phyloP scores from a whole-genome alignment of 345 rosid genomes.

The Citrus australasica region DNA sequence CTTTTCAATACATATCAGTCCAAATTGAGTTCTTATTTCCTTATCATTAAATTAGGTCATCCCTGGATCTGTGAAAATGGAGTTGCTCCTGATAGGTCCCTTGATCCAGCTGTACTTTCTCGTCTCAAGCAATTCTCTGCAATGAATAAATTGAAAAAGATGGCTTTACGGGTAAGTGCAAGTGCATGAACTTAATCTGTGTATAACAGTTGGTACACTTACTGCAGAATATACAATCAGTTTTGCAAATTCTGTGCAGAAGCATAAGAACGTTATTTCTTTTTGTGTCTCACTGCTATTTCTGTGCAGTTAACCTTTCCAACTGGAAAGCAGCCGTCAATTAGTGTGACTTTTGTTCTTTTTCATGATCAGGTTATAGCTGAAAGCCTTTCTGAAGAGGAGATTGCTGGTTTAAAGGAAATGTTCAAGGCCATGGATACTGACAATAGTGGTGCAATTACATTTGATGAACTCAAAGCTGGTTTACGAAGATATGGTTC shows the following conservation, averaged over 20 bases:
- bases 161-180: conserved; percentile 86
- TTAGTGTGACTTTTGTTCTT: conserved; percentile 7
- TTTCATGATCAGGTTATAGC: conserved; percentile 77
- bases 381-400: conserved; percentile 97
- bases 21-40: conserved; percentile 3
- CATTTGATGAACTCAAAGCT: conserved; percentile 96
- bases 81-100: conserved; percentile 93
- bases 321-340: not conserved
- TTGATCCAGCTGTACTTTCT: conserved; percentile 95
- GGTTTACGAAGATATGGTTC: conserved; percentile 96
- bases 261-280: not conserved
- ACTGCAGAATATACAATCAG: not conserved
- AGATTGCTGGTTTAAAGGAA: conserved; percentile 93
- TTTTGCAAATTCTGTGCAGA: not conserved
- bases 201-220: not conserved
- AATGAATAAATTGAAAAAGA: conserved; percentile 96
- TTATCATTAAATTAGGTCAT: conserved; percentile 54
- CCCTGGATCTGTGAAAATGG: conserved; percentile 99
- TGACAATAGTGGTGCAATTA: conserved; percentile 93
- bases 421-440: conserved; percentile 96
- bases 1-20: not conserved
- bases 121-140: conserved; percentile 97
- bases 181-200: conserved; percentile 9
- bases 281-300: not conserved
- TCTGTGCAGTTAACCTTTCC: not conserved